Evolutionary conservation across 306 rosid species (phyloP), one percentile per base, ranked within the genome.

Genomic region (Carpinus viminea): DNA sequence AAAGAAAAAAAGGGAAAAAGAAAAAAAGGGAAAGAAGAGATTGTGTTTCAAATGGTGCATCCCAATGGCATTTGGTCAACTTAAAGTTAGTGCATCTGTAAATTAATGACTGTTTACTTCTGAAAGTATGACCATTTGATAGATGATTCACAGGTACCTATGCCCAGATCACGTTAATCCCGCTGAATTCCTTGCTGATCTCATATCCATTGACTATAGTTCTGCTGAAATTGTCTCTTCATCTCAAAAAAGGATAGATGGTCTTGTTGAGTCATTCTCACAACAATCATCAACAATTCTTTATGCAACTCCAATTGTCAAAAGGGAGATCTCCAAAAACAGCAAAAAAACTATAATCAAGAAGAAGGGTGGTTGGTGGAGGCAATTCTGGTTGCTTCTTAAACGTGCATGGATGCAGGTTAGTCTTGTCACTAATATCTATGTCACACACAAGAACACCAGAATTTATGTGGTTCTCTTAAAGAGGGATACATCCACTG

Each of bases 401-500:
- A 95, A 79, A 87, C 94, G 98, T 68, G 98, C 98, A 46, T 92
- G 98, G 98, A 92, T 91, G 92, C 98, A 95, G 98, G 98, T 90
- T 57, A 64, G 74, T 69, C 75, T 64, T 75, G 70, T 17, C 1
- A 60, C 53, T 68, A 41, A 24, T 56, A 57, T 41, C 7, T 70
- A 47, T 64, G 21, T 78, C 21, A 78, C 34, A 31, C 34, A 31
- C 34, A 31, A 31, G 34, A 31, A 31, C 2, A 31, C 34, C 34
- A 31, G 34, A 31, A 31, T 31, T 31, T 31, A 31, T 31, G 34
- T 31, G 34, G 34, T 31, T 31, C 34, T 31, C 34, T 31, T 31
- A 31, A 31, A 31, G 34, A 2, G 34, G 34, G 34, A 31, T 31
- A 31, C 3, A 31, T 31, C 34, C 34, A 31, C 34, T 31, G 3